phyloP scores from a whole-genome alignment of 306 rosid genomes.

The Fragaria vesca region DNA sequence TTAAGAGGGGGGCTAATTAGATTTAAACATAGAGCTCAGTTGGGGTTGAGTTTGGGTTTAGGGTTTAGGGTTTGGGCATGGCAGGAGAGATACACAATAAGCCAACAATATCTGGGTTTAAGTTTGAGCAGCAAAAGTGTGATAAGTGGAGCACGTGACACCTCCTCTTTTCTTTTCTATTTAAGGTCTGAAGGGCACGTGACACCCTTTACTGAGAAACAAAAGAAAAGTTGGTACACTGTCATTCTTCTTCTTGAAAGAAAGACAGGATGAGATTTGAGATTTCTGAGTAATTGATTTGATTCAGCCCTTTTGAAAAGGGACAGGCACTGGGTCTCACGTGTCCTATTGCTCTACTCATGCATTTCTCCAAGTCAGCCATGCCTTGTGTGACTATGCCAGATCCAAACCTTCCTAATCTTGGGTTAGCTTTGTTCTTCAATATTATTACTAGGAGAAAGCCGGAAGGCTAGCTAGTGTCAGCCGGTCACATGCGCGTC shows the following conservation, averaged over 20 bases:
- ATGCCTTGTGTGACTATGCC: background rate
- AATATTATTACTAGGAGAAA: background rate
- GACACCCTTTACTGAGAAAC: conserved; percentile 15
- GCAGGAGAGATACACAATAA: conserved; percentile 17
- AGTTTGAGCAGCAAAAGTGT: conserved; percentile 7
- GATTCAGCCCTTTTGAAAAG: conserved; percentile 22
- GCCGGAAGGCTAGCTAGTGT: background rate
- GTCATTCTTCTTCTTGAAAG: background rate
- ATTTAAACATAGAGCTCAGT: background rate
- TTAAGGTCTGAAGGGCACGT: conserved; percentile 30
- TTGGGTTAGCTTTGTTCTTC: background rate
- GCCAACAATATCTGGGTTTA: conserved; percentile 34
- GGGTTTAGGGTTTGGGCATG: background rate
- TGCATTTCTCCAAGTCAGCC: conserved; percentile 15
- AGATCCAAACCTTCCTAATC: conserved; percentile 10
- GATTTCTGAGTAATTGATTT: conserved; percentile 6
- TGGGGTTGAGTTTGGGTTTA: background rate
- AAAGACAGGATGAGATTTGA: conserved; percentile 16
- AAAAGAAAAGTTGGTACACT: background rate
- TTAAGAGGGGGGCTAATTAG: background rate
- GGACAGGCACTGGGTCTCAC: conserved; percentile 35
- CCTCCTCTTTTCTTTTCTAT: background rate
- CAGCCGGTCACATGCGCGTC: background rate
- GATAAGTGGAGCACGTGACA: conserved; percentile 40
- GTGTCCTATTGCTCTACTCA: conserved; percentile 30